phyloP scores from a whole-genome alignment of 139 green algal genomes.

The Deuterostichococcus epilithicus region DNA sequence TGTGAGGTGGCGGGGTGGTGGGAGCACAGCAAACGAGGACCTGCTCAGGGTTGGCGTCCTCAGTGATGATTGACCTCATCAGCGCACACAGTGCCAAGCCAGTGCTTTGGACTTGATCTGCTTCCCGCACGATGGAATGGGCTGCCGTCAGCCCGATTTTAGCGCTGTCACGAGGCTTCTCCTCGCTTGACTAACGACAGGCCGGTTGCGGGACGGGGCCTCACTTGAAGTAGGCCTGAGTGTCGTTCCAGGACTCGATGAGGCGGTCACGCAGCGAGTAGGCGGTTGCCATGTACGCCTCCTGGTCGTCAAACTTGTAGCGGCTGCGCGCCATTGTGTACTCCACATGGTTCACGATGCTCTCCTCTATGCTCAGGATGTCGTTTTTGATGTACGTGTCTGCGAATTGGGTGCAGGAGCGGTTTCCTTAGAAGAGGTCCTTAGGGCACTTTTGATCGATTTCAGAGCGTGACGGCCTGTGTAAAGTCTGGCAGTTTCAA shows the following conservation, averaged over 20 bases:
- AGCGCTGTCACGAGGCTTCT: no score
- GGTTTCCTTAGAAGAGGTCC: no score
- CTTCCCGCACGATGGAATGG: no score
- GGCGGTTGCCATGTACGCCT: slow-evolving; percentile 91
- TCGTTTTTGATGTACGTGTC: slow-evolving; percentile 96
- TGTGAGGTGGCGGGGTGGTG: slow-evolving; percentile 6
- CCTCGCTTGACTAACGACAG: neutral
- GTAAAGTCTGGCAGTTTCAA: no score
- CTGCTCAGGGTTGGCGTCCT: no score
- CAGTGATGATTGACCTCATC: no score
- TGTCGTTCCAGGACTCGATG: slow-evolving; percentile 99
- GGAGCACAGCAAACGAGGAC: slow-evolving; percentile 25
- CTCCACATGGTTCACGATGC: slow-evolving; percentile 97
- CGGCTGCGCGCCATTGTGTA: slow-evolving; percentile 94
- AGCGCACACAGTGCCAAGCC: no score
- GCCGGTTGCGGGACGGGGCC: neutral
- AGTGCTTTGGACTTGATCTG: no score
- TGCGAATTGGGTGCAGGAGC: slow-evolving; percentile 21
- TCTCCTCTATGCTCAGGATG: slow-evolving; percentile 92
- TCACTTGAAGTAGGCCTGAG: slow-evolving; percentile 90
- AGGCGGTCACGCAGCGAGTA: slow-evolving; percentile 88
- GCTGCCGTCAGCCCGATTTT: no score
- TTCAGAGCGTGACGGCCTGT: no score
- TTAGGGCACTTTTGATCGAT: no score
- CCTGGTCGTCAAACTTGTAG: slow-evolving; percentile 92